These are phyloP conservation scores for Nothopassalora personata DNA, from an alignment of 2,329 filamentous ascomycete species.

Conservation along the genomic window DNA sequence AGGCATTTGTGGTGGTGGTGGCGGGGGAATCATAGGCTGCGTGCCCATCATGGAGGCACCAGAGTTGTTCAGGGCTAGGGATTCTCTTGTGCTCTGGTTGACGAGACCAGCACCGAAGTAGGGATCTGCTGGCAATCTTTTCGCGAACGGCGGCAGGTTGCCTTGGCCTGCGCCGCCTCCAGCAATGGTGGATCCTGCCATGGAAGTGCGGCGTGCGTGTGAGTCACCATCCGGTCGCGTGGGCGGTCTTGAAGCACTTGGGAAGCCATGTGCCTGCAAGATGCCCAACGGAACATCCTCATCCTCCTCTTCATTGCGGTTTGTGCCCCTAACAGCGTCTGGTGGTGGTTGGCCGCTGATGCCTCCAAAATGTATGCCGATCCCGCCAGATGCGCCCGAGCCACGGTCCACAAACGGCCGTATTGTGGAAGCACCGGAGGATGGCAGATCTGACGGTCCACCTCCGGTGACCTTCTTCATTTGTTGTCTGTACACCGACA, in stretches of 20 bases:
- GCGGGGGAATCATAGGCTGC: slow-evolving; percentile 10
- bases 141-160: slow-evolving; percentile 73
- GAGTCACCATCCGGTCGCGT: slow-evolving; percentile 51
- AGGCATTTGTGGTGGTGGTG: slow-evolving; percentile 18
- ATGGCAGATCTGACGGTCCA: slow-evolving; percentile 44
- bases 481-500: slow-evolving; percentile 83
- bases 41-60: slow-evolving; percentile 37
- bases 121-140: slow-evolving; percentile 75
- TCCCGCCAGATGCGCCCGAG: slow-evolving; percentile 26
- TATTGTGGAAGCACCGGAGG: slow-evolving; percentile 34
- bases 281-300: slow-evolving; percentile 85
- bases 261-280: slow-evolving; percentile 82
- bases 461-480: slow-evolving; percentile 96
- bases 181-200: slow-evolving; percentile 49
- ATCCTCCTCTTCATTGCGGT: slow-evolving; percentile 62
- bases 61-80: slow-evolving; percentile 56
- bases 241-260: slow-evolving; percentile 69
- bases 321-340: slow-evolving; percentile 23
- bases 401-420: slow-evolving; percentile 55
- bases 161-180: slow-evolving; percentile 39
- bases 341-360: slow-evolving; percentile 27
- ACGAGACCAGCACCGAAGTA: slow-evolving; percentile 76
- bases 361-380: slow-evolving; percentile 29
- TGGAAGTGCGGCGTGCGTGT: slow-evolving; percentile 48
- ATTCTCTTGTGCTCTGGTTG: slow-evolving; percentile 66